Base-by-base conservation (phyloP, 225 moss, liverwort and hornwort genomes). In the Polytrichum formosum region DNA sequence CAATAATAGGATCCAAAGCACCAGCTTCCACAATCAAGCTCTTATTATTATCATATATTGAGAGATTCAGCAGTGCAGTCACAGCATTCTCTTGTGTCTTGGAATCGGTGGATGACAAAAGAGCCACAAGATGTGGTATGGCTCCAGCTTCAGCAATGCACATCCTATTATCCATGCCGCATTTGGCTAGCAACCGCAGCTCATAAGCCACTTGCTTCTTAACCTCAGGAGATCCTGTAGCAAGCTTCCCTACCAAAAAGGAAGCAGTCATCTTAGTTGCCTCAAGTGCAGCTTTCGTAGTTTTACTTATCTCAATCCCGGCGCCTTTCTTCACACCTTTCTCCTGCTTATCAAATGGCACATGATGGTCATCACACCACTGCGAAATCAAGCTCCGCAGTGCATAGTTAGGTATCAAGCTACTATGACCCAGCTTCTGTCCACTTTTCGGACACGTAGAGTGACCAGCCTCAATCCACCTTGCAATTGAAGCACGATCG, bases 61-160 rank as follows among this genome's bases (percentile, higher is more conserved):
- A 93, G 5, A 93, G 76, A 55, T 91, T 89, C 1, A 93, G 77
- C 1, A 93, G 81, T 1, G 91, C 83, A 6, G 91, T 91, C 1
- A 93, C 85, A 22, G 93, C 91, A 68, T 93, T 89, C 65, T 93
- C 91, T 68, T 91, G 93, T 19, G 90, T 81, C 58, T 85, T 88
- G 0, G 81, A 64, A 69, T 93, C 93, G 61, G 70, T 84, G 28
- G 91, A 87, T 10, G 85, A 74, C 5, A 93, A 83, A 5, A 93
- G 85, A 5, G 70, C 54, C 0, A 91, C 85, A 5, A 93, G 88
- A 16, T 76, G 73, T 26, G 90, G 81, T 63, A 93, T 78, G 7
- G 89, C 91, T 21, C 91, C 91, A 1, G 88, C 91, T 58, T 86
- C 88, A 6, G 88, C 93, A 67, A 93, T 88, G 56, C 83, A 78